These are phyloP conservation scores for Plasmodium chabaudi DNA, from an alignment of 169 alveolate genomes.

Conservation along the genomic window DNA sequence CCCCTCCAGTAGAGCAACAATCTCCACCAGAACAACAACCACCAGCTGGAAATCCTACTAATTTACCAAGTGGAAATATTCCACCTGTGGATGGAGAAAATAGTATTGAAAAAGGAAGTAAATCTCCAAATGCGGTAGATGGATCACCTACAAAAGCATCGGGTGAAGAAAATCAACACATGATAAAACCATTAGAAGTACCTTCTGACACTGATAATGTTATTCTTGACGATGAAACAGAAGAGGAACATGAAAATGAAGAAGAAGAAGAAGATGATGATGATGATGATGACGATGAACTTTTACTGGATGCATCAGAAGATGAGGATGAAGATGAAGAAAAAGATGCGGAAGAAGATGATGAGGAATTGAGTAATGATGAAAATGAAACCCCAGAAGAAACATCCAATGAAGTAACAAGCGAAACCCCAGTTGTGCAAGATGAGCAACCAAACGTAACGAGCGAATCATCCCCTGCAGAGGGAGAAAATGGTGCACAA, in stretches of 20 bases:
- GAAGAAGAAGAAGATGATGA: not conserved
- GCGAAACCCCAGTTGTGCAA: not conserved
- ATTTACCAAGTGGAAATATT: not conserved
- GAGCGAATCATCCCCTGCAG: not conserved
- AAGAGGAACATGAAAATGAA: not conserved
- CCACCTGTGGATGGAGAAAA: not conserved
- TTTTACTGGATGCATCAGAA: not conserved
- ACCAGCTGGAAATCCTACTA: not conserved
- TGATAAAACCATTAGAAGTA: not conserved
- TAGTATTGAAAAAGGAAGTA: not conserved
- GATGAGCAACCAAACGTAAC: not conserved
- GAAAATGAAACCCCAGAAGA: not conserved
- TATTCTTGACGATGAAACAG: not conserved
- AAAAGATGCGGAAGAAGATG: not conserved
- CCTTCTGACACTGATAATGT: not conserved
- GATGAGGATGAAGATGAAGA: constrained; percentile 2
- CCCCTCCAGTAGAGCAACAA: not conserved
- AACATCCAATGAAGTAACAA: not conserved
- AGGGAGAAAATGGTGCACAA: not conserved
- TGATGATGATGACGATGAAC: not conserved
- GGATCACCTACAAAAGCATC: not conserved
- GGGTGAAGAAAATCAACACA: not conserved
- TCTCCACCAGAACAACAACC: not conserved
- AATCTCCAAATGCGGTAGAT: not conserved
- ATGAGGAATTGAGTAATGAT: not conserved